Evolutionary conservation across 768 basidiomycete species (phyloP), one percentile per base, ranked within the genome.

Genomic region (Rhizopogon vulgaris): DNA sequence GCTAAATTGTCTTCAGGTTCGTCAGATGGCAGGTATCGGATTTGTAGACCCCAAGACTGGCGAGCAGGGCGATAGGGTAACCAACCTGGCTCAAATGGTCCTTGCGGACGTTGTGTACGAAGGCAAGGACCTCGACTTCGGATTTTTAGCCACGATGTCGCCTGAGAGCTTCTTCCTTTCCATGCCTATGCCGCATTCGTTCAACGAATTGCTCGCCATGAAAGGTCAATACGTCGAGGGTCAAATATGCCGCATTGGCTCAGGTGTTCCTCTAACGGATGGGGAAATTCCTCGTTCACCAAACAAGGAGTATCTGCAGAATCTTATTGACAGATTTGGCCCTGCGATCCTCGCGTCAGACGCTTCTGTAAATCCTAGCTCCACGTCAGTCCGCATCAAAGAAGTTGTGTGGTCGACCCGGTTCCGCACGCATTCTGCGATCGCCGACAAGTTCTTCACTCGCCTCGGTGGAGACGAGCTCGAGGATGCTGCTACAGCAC

Each of bases 81-180:
- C 66, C 37, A 61, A 54, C 15, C 55, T 75, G 8, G 48, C 63
- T 1, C 74, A 77, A 43, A 68, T 78, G 64, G 60, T 74, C 25
- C 60, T 79, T 51, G 80, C 76, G 1, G 80, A 80, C 56, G 67
- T 80, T 41, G 66, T 61, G 0, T 69, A 79, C 54, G 49, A 63
- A 24, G 43, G 41, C 18, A 7, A 28, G 6, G 32, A 48, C 25
- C 10, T 22, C 4, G 30, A 43, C n/a, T 2, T 47, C 22, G 2
- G 48, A 57, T 30, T 59, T 60, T 32, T 57, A 18, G 57, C 53
- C 22, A 64, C 66, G 10, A 43, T 69, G 36, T 63, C 66, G 5
- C 47, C 59, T 10, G 58, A 66, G 9, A 69, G 62, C 38, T 57
- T 75, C 37, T 67, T 73, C 58, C 48, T 78, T 17, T 58, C 56